phyloP scores from a whole-genome alignment of 768 basidiomycete genomes.

The Mrakia hoshinonis region DNA sequence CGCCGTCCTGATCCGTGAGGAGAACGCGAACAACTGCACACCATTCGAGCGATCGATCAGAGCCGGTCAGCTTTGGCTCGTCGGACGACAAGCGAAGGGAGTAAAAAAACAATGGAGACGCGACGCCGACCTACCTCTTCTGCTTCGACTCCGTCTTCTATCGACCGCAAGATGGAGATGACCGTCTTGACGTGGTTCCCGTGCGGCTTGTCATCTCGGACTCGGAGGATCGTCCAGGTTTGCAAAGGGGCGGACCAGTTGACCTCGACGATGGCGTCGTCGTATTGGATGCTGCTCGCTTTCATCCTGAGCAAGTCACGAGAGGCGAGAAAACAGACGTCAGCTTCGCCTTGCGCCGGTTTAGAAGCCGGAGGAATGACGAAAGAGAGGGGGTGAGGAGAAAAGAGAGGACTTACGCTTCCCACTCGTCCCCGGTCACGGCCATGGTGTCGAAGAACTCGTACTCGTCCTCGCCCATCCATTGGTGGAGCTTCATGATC shows the following conservation, averaged over 20 bases:
- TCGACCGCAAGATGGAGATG: constrained; percentile 79
- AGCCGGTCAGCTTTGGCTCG: no score
- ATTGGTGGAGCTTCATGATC: constrained; percentile 70
- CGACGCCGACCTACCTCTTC: constrained; percentile 65
- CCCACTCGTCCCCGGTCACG: constrained; percentile 87
- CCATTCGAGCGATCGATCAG: no score
- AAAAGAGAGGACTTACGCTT: constrained; percentile 53
- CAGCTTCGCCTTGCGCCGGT: no score
- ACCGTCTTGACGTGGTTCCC: constrained; percentile 82
- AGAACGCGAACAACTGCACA: constrained; percentile 1
- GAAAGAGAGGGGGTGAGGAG: background rate
- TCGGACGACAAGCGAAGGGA: no score
- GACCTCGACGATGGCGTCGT: constrained; percentile 90
- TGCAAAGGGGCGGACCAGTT: constrained; percentile 65
- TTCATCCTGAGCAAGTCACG: constrained; percentile 59
- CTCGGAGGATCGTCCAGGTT: constrained; percentile 82
- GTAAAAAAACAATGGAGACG: no score
- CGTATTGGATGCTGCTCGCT: constrained; percentile 68
- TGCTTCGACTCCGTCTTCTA: constrained; percentile 87
- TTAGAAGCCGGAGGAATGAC: constrained; percentile 21
- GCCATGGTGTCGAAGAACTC: constrained; percentile 78
- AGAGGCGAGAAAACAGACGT: background rate
- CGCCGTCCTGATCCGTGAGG: background rate
- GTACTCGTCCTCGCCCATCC: constrained; percentile 65
- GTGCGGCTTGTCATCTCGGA: constrained; percentile 84